A percentile compares a stretch with the other conserved stretches of the same genome.
Evolutionary conservation across 106 monocot species (phyloP).

Genomic region (Allium fistulosum): DNA sequence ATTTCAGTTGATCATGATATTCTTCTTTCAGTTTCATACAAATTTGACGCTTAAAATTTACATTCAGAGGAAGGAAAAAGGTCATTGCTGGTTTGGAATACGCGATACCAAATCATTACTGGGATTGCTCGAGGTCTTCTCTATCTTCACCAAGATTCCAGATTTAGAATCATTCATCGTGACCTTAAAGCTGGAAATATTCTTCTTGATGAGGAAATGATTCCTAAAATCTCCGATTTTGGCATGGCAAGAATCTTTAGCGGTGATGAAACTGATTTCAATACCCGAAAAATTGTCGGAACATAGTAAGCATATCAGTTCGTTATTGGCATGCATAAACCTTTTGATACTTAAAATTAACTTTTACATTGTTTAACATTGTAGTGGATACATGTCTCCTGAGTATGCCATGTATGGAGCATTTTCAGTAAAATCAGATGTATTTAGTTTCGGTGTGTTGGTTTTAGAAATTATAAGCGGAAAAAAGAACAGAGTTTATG

Average conservation of each 20-base stretch:
- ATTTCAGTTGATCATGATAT: neutral
- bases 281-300: constrained; percentile 5
- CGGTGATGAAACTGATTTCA: neutral
- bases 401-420: constrained; percentile 1
- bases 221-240: constrained; percentile 17
- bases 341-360: neutral
- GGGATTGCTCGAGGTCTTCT: constrained; percentile 13
- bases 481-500: neutral
- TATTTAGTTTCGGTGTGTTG: neutral
- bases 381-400: constrained; percentile 6
- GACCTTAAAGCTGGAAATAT: constrained; percentile 19
- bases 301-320: constrained; percentile 3
- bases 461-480: neutral
- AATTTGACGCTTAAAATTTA: neutral
- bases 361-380: neutral
- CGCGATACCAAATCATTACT: constrained; percentile 10
- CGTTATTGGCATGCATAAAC: neutral
- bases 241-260: constrained; percentile 13
- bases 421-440: neutral
- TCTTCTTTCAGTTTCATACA: neutral
- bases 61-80: constrained; percentile 1
- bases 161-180: constrained; percentile 5
- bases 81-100: constrained; percentile 1
- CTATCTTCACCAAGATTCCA: constrained; percentile 18
- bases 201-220: constrained; percentile 9